These are phyloP conservation scores for Hymenoscyphus fraxineus DNA, from an alignment of 2,329 filamentous ascomycete species.

Conservation along the genomic window DNA sequence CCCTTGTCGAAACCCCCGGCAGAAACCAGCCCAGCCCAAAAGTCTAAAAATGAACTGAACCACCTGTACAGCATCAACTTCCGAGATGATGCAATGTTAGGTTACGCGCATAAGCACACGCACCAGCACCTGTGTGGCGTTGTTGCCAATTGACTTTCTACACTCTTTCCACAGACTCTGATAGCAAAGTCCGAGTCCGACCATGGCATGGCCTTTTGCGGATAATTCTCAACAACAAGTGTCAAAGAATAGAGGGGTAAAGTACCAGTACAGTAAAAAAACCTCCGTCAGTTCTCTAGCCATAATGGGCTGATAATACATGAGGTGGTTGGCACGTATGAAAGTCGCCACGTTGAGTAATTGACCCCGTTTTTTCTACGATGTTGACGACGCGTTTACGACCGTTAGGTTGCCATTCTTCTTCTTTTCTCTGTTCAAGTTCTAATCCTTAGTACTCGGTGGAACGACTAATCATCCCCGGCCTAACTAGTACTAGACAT, in stretches of 20 bases:
- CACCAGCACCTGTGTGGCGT: no score
- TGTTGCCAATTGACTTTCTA: neutral
- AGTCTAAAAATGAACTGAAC: neutral
- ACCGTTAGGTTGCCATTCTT: no score
- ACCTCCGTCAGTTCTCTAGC: no score
- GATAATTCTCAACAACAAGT: no score
- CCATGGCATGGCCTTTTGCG: neutral
- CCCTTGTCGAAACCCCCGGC: neutral
- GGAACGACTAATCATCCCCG: no score
- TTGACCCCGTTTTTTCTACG: neutral
- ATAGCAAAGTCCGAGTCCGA: neutral
- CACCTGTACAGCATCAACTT: neutral
- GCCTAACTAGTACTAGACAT: no score
- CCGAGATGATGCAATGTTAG: neutral
- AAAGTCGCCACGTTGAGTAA: neutral
- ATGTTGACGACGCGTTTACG: neutral
- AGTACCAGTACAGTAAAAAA: no score
- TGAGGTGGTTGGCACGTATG: neutral
- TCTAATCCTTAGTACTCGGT: no score
- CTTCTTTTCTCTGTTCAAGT: no score
- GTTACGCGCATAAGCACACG: neutral
- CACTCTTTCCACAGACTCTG: neutral
- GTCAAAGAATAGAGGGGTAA: no score
- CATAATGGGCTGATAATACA: neutral
- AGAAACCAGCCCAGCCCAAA: no score